A percentile compares a stretch with the other conserved stretches of the same genome.
phyloP scores from a whole-genome alignment of 106 monocot species.

The Posidonia australis region DNA sequence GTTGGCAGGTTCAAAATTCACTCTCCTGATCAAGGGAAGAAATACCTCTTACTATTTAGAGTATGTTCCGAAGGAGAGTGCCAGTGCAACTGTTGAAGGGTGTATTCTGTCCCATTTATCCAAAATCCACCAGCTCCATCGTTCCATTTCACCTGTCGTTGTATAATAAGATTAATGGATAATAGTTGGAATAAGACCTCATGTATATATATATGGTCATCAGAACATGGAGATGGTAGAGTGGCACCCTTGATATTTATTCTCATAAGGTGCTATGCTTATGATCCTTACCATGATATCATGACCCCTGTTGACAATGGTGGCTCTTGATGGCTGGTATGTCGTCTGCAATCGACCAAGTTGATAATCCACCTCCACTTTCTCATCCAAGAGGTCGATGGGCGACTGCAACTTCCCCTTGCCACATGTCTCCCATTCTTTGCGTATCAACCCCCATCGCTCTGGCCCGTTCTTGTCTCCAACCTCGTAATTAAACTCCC shows the following conservation, averaged over 20 bases:
- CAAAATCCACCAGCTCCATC: slow-evolving; percentile 13
- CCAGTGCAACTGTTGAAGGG: slow-evolving; percentile 38
- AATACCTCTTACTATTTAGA: slow-evolving; percentile 28
- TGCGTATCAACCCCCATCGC: slow-evolving; percentile 40
- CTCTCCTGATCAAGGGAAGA: no score
- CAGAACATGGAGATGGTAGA: no score
- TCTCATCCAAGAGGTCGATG: slow-evolving; percentile 31
- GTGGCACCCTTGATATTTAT: no score
- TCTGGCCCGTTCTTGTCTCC: slow-evolving; percentile 18
- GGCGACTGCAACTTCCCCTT: slow-evolving; percentile 48
- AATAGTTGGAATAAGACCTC: no score
- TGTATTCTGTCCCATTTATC: slow-evolving; percentile 39
- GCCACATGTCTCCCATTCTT: slow-evolving; percentile 25
- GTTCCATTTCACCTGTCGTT: slow-evolving; percentile 29
- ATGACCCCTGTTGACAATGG: slow-evolving; percentile 48
- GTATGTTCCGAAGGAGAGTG: slow-evolving; percentile 65
- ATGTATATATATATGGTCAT: no score
- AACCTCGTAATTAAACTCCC: slow-evolving; percentile 1
- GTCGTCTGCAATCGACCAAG: slow-evolving; percentile 18
- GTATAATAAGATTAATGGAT: not conserved
- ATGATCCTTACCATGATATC: slow-evolving; percentile 27
- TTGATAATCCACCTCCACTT: not conserved
- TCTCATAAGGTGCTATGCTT: no score
- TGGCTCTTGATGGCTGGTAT: slow-evolving; percentile 31
- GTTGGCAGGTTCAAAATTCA: not conserved